Base-by-base conservation (phyloP, 2,329 filamentous ascomycete species). In the Hypoxylon sp. region DNA sequence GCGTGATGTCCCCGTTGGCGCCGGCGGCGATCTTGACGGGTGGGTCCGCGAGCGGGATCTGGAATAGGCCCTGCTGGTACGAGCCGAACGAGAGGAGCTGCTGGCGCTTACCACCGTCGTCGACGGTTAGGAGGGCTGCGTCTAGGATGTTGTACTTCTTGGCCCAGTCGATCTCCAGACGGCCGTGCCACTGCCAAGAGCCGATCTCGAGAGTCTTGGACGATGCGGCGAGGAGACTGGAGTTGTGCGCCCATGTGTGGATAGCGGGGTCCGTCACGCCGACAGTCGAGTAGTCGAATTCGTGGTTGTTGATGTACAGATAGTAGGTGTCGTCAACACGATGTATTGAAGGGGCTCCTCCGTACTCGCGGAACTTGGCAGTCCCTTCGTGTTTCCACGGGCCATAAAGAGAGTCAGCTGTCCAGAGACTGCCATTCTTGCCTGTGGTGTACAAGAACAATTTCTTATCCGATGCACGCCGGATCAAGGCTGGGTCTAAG, bases 1-100 rank as follows among this genome's bases (percentile, higher is more conserved):
- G 67, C 43, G 57, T 68, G 46, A 68, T 56, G 1, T 60, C 49
- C 2, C 53, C 34, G 41, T 67, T 69, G 1, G 68, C 64, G 28
- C 61, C 70, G 5, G 52, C 60, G 2, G 64, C 65, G 21, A 71
- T 52, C 60, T 60, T 52, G 23, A 60, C 46, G 10, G 71, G 68
- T 34, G 71, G 70, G 17, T 71, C 59, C 10, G 63, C 67, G 14
- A 74, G 63, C 19, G 71, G 73, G 7, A 75, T 58, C 62, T 74
- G 71, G 67, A 68, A 75, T 36, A 75, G 43, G 10, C 73, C 72
- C 30, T 70, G 62, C 56, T 75, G 73, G 64, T 75, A 74, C 38
- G 72, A 74, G 25, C 72, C 71, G 41, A 73, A 74, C 2, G 69
- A 60, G 17, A 74, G 63, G 1, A 73, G 63, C 17, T 72, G 57